Evolutionary conservation across 1,139 yeast species (phyloP), one percentile per base, ranked within the genome.

Genomic region (Yamadazyma songkhlaensis): DNA sequence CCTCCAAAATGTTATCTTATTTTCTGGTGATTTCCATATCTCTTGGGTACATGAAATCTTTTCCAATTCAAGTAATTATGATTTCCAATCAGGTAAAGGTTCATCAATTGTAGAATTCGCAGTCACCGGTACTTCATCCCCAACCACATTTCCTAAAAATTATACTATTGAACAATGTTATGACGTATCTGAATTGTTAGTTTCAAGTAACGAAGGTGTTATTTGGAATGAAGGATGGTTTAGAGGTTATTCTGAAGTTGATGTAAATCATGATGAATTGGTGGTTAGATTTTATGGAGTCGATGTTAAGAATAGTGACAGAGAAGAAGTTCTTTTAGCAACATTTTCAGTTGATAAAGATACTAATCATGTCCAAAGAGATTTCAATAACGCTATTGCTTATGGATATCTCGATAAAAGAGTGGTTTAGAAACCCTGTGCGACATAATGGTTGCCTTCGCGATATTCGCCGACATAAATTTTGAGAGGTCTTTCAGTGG

Each of bases 11-110:
- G 32, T 30, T 4, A 14, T 21, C 13, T 22, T 30, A 23, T 13
- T 30, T n/a, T 30, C 32, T 3, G 32, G 32, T 21, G 32, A 30
- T 21, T 30, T 30, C 25, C 32, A 30, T 30, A 30, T 30, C n/a
- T 21, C 32, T 11, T 30, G 32, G 32, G 32, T 30, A 11, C 32
- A 30, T 21, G 32, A 30, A 21, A 30, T 30, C 13, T 11, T 30
- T 10, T 11, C 32, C 10, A 30, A 30, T 21, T 12, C 6, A 15
- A 22, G 13, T 15, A 10, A 11, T 8, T 30, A 30, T 21, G 9
- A 30, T 30, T 12, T 13, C 6, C 15, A 30, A 21, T 15, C 32
- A 15, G 32, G 32, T 10, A 9, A 30, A 21, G 32, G 32, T 20
- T 30, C 32, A 20, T 20, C 23, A 6, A 6, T 30, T 9, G 32